Conservation (phyloP, 495 filamentous ascomycete species). For the Penicillium roqueforti region DNA sequence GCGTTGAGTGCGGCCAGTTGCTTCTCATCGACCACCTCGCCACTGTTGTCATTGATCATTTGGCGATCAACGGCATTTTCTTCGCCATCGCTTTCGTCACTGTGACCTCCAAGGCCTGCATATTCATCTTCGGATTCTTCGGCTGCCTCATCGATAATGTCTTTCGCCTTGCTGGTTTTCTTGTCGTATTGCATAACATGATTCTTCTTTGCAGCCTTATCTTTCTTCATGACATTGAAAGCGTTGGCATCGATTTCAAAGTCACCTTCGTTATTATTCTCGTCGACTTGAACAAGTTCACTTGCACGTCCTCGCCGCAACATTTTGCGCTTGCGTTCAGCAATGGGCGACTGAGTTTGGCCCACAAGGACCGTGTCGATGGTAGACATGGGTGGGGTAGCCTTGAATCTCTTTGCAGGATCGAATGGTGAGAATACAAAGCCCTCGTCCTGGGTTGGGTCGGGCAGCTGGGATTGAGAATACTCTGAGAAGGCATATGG, state of each 20-base stretch:
- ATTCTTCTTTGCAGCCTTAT: conserved; percentile 46
- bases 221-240: conserved; percentile 75
- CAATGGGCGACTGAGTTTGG: conserved; percentile 55
- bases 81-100: conserved; percentile 77
- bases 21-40: conserved; percentile 70
- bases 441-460: conserved; percentile 83
- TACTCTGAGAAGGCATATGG: conserved; percentile 50
- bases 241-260: conserved; percentile 51
- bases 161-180: conserved; percentile 81
- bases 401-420: conserved; percentile 55
- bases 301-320: conserved; percentile 44
- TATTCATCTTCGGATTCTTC: conserved; percentile 99
- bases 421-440: conserved; percentile 61
- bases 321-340: conserved; percentile 56
- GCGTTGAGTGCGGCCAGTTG: conserved; percentile 82
- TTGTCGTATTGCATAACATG: conserved; percentile 61
- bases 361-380: conserved; percentile 62
- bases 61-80: conserved; percentile 67
- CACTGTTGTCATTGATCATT: conserved; percentile 86
- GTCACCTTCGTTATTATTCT: conserved; percentile 30
- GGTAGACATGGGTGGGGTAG: conserved; percentile 58
- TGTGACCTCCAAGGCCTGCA: conserved; percentile 84
- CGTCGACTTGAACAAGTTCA: conserved; percentile 39
- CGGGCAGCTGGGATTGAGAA: conserved; percentile 59
- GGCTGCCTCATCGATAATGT: conserved; percentile 87